Conservation (phyloP, 2,329 filamentous ascomycete genomes). For the Metarhizium guizhouense region DNA sequence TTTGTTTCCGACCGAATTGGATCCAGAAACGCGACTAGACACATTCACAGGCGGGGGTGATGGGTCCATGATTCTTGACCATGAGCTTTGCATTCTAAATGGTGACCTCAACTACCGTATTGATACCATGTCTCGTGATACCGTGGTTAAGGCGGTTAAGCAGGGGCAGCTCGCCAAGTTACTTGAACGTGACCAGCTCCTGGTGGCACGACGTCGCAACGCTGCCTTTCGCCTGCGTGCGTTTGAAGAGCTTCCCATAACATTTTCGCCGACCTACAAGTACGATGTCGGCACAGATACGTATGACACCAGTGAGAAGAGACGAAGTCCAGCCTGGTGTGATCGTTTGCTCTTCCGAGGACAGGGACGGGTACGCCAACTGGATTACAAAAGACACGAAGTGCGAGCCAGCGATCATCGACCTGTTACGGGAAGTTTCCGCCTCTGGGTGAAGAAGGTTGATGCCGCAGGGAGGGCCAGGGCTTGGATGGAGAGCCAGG, state of each 20-base stretch:
- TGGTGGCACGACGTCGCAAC: constrained; percentile 81
- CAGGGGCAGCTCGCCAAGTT: constrained; percentile 75
- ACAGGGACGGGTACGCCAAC: constrained; percentile 70
- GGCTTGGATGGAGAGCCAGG: constrained; percentile 65
- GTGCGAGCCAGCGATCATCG: constrained; percentile 86
- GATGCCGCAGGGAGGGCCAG: constrained; percentile 54
- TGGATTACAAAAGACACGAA: constrained; percentile 84
- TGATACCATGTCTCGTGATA: constrained; percentile 91
- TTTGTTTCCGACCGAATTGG: constrained; percentile 63
- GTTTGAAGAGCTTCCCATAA: constrained; percentile 85
- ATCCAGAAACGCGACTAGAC: constrained; percentile 59
- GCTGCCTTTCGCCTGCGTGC: constrained; percentile 80
- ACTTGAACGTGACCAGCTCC: constrained; percentile 85
- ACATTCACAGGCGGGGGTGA: constrained; percentile 88
- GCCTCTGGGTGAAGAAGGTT: constrained; percentile 76
- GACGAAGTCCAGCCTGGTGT: constrained; percentile 90
- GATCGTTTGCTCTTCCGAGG: constrained; percentile 86
- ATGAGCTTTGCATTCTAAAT: constrained; percentile 94
- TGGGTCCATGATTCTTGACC: constrained; percentile 87
- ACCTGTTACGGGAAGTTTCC: constrained; percentile 80
- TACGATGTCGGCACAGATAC: constrained; percentile 93
- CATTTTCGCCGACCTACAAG: constrained; percentile 94
- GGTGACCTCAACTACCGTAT: constrained; percentile 98
- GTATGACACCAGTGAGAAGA: constrained; percentile 93
- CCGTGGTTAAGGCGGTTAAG: constrained; percentile 77